phyloP scores from a whole-genome alignment of 169 alveolate species.

The Amoebophrya sp. region DNA sequence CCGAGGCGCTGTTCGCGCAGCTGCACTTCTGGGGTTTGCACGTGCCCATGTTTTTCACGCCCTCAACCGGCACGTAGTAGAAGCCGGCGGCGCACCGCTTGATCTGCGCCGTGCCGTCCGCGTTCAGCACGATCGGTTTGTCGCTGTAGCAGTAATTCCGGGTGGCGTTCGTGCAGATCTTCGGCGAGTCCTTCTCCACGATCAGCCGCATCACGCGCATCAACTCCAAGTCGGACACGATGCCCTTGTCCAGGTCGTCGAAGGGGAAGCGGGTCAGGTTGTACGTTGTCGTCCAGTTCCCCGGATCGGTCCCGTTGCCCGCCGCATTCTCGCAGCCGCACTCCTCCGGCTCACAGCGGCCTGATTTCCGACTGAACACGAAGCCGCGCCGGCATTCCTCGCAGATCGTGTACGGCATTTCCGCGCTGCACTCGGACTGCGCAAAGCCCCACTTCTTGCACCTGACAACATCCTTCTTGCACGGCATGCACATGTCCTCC shows the following conservation, averaged over 20 bases:
- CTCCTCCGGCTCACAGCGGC: background rate
- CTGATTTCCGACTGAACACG: background rate
- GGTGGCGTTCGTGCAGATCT: background rate
- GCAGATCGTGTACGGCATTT: background rate
- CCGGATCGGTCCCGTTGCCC: background rate
- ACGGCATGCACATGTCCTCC: no score
- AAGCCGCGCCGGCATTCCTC: background rate
- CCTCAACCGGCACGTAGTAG: background rate
- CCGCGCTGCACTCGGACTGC: background rate
- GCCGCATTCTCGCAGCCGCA: background rate
- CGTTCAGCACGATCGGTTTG: background rate
- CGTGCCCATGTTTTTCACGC: background rate
- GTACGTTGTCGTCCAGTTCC: background rate
- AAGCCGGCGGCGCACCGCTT: background rate
- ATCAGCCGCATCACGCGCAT: background rate
- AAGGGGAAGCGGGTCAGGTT: background rate
- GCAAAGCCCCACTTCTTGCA: no score
- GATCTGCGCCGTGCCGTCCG: no score
- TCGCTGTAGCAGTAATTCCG: background rate
- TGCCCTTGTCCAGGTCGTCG: background rate
- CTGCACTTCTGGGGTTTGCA: background rate
- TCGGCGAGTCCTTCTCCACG: background rate
- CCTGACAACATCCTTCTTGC: no score
- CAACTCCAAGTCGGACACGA: no score
- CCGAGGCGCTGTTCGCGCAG: background rate